Evolutionary conservation across 768 basidiomycete species (phyloP).

Genomic region (Lactifluus rugatus): DNA sequence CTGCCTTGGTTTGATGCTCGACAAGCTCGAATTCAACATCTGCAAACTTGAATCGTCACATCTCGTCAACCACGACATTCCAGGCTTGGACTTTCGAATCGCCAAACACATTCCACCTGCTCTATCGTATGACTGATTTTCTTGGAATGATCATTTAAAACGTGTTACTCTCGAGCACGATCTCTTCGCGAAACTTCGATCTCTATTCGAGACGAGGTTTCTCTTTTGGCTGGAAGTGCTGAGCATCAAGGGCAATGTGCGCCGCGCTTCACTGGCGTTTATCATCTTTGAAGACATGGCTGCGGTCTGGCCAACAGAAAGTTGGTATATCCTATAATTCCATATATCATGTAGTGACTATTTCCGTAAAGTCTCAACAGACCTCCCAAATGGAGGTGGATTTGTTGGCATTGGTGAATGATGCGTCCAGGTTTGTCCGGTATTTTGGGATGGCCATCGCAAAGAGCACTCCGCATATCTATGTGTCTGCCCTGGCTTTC

Average conservation of each 20-base stretch:
- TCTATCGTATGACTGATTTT: not conserved
- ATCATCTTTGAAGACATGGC: not conserved
- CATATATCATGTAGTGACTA: not conserved
- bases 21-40: not conserved
- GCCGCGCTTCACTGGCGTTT: not conserved
- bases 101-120: not conserved
- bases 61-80: not conserved
- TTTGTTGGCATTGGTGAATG: too few species aligned
- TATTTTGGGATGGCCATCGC: too few species aligned
- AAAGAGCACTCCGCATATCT: too few species aligned
- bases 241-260: not conserved
- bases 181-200: not conserved
- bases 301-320: too few species aligned
- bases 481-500: too few species aligned
- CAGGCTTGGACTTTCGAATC: not conserved
- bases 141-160: not conserved
- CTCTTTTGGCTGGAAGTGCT: not conserved
- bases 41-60: not conserved
- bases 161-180: not conserved
- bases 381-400: not conserved
- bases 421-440: too few species aligned
- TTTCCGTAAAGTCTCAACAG: not conserved
- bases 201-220: not conserved
- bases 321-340: not conserved
- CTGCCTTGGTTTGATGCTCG: not conserved